These are phyloP conservation scores for Coemansia sp. DNA, from an alignment of 192 early-diverging fungal genomes.

Conservation along the genomic window DNA sequence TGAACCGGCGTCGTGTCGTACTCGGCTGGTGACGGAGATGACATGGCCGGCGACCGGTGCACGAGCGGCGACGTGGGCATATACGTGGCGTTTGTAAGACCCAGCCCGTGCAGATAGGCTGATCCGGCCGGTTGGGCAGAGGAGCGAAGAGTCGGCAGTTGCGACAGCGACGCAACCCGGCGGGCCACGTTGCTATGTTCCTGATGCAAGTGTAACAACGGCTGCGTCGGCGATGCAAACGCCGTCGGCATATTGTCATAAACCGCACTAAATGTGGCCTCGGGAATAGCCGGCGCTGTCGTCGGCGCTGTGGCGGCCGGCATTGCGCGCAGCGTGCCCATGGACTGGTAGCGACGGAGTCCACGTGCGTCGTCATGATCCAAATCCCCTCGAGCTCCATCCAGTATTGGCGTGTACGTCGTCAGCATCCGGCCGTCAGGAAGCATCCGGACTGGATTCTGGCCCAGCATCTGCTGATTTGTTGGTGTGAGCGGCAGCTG, in stretches of 20 bases:
- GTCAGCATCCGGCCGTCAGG: constrained; percentile 40
- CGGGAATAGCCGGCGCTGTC: constrained; percentile 4
- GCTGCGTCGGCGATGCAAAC: constrained; percentile 7
- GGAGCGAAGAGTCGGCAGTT: constrained; percentile 29
- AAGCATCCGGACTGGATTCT: constrained; percentile 36
- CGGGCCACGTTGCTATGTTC: constrained; percentile 33
- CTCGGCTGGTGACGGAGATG: constrained; percentile 15
- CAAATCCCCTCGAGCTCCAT: not conserved
- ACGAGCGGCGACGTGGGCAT: constrained; percentile 18
- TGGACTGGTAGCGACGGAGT: constrained; percentile 50
- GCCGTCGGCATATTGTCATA: constrained; percentile 5
- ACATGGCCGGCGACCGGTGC: constrained; percentile 29
- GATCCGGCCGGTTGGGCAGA: constrained; percentile 4
- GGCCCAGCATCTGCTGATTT: constrained; percentile 21
- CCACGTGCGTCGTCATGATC: constrained; percentile 9
- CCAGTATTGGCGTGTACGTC: constrained; percentile 28
- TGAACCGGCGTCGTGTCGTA: not conserved
- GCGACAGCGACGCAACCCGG: constrained; percentile 45
- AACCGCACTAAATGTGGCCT: not conserved
- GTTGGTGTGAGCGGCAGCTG: constrained; percentile 8
- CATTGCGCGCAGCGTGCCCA: constrained; percentile 34
- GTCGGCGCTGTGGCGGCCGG: constrained; percentile 1
- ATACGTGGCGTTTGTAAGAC: not conserved
- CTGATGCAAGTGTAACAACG: constrained; percentile 30
- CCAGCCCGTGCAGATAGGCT: constrained; percentile 9